Evolutionary conservation across 176 grass and related monocot species (phyloP), one percentile per base, ranked within the genome.

Genomic region (bread wheat (Triticum aestivum)): DNA sequence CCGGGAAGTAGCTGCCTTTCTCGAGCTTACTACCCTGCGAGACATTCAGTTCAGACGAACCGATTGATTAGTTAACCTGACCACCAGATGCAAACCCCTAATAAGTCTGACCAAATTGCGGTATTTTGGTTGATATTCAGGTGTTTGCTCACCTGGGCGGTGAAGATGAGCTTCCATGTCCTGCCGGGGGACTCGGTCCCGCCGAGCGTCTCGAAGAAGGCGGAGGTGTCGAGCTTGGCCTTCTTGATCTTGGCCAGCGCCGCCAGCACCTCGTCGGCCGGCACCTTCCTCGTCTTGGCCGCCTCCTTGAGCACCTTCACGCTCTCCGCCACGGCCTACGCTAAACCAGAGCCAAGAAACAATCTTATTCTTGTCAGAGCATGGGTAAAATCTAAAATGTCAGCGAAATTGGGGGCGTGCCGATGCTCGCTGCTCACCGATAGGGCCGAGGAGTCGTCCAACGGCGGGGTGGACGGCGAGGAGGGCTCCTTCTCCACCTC

Each of bases 121-220:
- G 1, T 52, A 5, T 5, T 52, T 17, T 52, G 14, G 49, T 52
- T 15, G 3, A 64, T 29, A 6, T 65, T 3, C 62, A 27, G 10
- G 26, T 7, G 27, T 15, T 7, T 9, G 2, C 37, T 61, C 68
- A 93, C 95, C 91, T 98, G 88, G 23, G 91, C 91, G 29, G 93
- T 98, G 88, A 98, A 98, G 83, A 98, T 89, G 79, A 98, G 96
- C 96, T 95, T 98, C 96, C 96, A 98, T 63, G 96, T 98, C 88
- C 90, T 95, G 61, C 96, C 96, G 1, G 96, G 96, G 14, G 96
- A 95, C 86, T 92, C 86, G 0, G 90, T 93, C 47, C 96, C 96
- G 1, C 96, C 96, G 0, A 98, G 96, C 3, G 88, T 94, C 83
- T 98, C 79, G 61, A 95, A 92, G 86, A 95, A 98, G 41, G 69